Base-by-base conservation (phyloP, 768 basidiomycete species). In the Imleria badia region DNA sequence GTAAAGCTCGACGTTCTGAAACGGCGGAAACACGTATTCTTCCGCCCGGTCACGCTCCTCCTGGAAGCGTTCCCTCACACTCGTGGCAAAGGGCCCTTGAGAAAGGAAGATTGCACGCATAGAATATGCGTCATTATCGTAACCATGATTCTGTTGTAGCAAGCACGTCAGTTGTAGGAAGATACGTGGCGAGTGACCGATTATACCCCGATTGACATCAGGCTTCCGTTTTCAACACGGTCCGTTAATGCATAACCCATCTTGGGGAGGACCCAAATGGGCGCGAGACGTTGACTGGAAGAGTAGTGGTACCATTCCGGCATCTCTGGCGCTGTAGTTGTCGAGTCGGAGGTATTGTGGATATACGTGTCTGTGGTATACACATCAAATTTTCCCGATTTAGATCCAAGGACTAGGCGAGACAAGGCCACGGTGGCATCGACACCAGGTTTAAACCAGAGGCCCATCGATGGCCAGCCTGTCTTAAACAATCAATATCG, bases 91-190 rank as follows among this genome's bases (percentile, higher is more conserved):
- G 0, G 93, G 92, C 0, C 93, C 91, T 66, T 90, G 87, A 14
- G 91, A 91, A 55, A 94, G 83, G 72, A 96, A 95, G 70, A 92
- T 84, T 2, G 93, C 91, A 50, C 84, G 84, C 94, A 95, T 95
- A 6, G 84, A 76, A 13, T 74, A 62, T 48, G 84, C 84, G 19
- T 79, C 70, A 58, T 93, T 91, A 66, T 94, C 92, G 65, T 93
- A 96, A 5, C 94, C 93, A 65, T 95, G 94, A 59, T 84, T 92
- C 87, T 91, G 59, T 34, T 48, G 39, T 35, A 38, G 46, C 7
- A 20, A 11, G 19, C 52, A 34, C 45, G 41, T 48, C 36, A 60
- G 53, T 33, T 13, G 17, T 14, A 29, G 20, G 26, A 45, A 34
- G 22, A 35, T 11, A 23, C 13, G 17, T 19, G 19, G n/a, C 2